Evolutionary conservation across 352 stramenopile species (phyloP).

Genomic region (Blastocystis sp.): DNA sequence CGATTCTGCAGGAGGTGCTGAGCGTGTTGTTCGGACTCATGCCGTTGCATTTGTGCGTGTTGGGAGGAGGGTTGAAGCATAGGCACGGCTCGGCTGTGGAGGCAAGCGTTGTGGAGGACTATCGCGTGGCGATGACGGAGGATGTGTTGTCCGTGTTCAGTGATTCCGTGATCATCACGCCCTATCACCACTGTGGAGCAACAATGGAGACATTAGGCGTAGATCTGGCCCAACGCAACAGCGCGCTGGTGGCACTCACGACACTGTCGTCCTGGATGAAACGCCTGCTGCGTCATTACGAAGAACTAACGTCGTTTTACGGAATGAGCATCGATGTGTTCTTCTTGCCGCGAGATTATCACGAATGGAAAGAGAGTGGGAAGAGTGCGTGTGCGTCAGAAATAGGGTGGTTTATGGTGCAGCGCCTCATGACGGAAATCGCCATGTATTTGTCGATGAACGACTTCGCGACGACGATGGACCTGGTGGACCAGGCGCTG

Average conservation of each 20-base stretch:
- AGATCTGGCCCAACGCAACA: conserved; percentile 22
- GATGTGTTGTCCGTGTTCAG: conserved; percentile 37
- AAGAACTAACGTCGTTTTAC: conserved; percentile 14
- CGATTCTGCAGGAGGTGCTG: conserved; percentile 11
- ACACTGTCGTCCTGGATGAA: not conserved
- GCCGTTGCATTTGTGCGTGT: conserved; percentile 17
- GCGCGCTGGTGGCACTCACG: not conserved
- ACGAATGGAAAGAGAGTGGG: not conserved
- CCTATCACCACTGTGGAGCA: conserved; percentile 18
- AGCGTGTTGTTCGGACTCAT: conserved; percentile 31
- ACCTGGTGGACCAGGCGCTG: not conserved
- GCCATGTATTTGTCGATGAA: conserved; percentile 53
- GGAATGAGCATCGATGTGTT: not conserved
- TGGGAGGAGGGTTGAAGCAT: not conserved
- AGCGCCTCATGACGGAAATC: conserved; percentile 31
- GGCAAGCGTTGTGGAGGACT: not conserved
- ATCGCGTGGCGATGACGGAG: conserved; percentile 16
- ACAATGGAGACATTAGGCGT: not conserved
- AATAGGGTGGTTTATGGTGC: conserved; percentile 25
- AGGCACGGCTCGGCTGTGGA: conserved; percentile 1
- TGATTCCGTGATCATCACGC: not conserved
- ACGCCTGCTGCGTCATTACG: not conserved
- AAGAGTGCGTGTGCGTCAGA: not conserved
- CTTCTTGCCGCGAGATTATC: conserved; percentile 36
- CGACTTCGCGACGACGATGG: conserved; percentile 29